These are phyloP conservation scores for Lenwebbia sp. DNA, from an alignment of 345 rosid species.

Conservation along the genomic window DNA sequence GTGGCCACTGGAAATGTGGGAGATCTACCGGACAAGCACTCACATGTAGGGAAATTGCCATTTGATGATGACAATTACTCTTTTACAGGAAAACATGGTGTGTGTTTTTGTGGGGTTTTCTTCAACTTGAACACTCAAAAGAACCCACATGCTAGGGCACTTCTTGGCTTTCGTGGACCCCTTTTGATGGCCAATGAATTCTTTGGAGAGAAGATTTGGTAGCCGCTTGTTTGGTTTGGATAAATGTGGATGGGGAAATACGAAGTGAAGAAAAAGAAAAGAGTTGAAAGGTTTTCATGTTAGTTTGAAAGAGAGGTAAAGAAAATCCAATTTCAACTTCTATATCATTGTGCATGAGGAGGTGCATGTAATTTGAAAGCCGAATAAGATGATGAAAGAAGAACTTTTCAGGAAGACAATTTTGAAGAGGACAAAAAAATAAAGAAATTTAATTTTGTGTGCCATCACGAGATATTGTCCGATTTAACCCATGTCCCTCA, in stretches of 20 bases:
- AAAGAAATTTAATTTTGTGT: not conserved
- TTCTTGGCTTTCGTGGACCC: not conserved
- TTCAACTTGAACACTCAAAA: not conserved
- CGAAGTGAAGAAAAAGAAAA: not conserved
- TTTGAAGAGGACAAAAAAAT: not conserved
- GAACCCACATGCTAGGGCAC: not conserved
- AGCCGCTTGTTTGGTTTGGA: not conserved
- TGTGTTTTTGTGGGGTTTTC: not conserved
- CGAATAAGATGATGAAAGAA: not conserved
- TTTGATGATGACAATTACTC: not conserved
- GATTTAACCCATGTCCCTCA: not conserved
- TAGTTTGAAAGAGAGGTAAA: not conserved
- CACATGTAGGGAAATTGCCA: not conserved
- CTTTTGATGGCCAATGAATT: not conserved
- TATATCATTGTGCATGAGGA: not conserved
- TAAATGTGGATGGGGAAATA: not conserved
- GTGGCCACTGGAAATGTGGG: constrained; percentile 21
- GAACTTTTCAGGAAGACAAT: not conserved
- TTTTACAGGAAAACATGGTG: not conserved
- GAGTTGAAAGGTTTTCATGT: not conserved
- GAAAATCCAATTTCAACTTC: not conserved
- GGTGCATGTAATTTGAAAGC: not conserved
- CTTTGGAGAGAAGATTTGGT: not conserved
- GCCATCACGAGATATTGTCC: not conserved
- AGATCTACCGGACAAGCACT: constrained; percentile 27